A percentile compares a stretch with the other conserved stretches of the same genome.
phyloP scores from a whole-genome alignment of 305 asterid species.

The Ilex paraguariensis region DNA sequence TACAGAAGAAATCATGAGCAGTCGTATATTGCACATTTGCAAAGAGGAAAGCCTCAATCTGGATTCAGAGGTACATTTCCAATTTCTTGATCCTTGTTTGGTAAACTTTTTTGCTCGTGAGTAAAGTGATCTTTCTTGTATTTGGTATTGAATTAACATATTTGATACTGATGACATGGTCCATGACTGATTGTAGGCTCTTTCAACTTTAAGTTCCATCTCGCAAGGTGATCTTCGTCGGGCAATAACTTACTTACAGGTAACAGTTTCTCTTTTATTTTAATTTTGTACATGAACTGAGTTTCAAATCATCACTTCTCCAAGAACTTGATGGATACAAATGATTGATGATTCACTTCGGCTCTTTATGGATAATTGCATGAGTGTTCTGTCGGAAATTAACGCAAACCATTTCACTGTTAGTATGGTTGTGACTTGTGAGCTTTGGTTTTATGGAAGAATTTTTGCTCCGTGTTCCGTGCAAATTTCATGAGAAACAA shows the following conservation, averaged over 20 bases:
- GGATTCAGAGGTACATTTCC: constrained; percentile 61
- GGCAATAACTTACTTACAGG: constrained; percentile 90
- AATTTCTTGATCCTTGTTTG: constrained; percentile 13
- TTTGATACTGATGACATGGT: constrained; percentile 1
- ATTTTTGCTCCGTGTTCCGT: background rate
- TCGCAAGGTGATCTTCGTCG: constrained; percentile 93
- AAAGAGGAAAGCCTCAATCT: constrained; percentile 75
- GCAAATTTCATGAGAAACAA: background rate
- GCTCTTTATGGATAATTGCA: no score
- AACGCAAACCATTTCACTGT: no score
- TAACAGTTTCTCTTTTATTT: constrained; percentile 25
- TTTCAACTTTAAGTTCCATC: constrained; percentile 69
- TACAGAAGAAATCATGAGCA: constrained; percentile 76
- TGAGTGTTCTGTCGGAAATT: no score
- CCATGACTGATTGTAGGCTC: constrained; percentile 46
- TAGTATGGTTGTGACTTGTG: no score
- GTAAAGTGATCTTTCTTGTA: background rate
- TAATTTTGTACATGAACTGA: constrained; percentile 3
- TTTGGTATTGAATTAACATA: background rate
- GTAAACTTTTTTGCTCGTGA: constrained; percentile 10
- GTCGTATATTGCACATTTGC: constrained; percentile 72
- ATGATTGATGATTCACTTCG: background rate
- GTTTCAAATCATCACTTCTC: background rate
- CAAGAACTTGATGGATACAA: background rate
- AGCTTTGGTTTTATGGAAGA: background rate